A percentile compares a stretch with the other conserved stretches of the same genome.
Conservation (phyloP, 2,329 filamentous ascomycete species). For the Rosellinia necatrix region DNA sequence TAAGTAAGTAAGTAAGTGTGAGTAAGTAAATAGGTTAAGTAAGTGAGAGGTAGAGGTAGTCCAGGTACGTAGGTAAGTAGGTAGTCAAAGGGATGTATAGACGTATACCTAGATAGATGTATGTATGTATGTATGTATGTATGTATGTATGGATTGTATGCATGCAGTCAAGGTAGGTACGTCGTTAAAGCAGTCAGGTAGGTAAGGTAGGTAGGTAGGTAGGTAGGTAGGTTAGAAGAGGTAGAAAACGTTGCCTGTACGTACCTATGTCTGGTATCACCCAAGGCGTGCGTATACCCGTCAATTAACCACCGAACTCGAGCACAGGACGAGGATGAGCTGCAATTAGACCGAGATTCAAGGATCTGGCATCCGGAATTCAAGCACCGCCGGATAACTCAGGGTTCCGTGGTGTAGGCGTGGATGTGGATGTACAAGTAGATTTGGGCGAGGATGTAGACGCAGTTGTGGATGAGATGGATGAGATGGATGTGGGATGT, state of each 20-base stretch:
- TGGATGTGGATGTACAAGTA: background rate
- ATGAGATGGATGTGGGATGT: too few species aligned
- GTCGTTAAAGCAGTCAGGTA: background rate
- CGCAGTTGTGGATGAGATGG: too few species aligned
- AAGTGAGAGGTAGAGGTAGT: background rate
- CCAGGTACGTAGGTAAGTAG: background rate
- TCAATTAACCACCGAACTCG: constrained; percentile 8
- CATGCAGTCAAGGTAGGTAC: too few species aligned
- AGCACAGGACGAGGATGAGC: constrained; percentile 13
- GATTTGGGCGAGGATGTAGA: too few species aligned
- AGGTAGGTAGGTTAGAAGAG: too few species aligned
- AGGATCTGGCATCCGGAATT: constrained; percentile 19
- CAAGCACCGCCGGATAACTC: constrained; percentile 19
- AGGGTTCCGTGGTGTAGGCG: too few species aligned
- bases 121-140: constrained; percentile 3
- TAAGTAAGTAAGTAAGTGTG: background rate
- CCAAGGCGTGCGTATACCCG: too few species aligned
- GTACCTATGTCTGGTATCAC: too few species aligned
- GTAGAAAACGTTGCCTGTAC: too few species aligned
- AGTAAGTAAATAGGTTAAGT: too few species aligned
- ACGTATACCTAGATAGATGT: constrained; percentile 2
- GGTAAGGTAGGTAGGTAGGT: too few species aligned
- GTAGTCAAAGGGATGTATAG: background rate
- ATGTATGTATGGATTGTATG: background rate
- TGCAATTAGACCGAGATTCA: constrained; percentile 25